Evolutionary conservation across 208 protist species (phyloP).

Genomic region (Trypanosoma theileri): DNA sequence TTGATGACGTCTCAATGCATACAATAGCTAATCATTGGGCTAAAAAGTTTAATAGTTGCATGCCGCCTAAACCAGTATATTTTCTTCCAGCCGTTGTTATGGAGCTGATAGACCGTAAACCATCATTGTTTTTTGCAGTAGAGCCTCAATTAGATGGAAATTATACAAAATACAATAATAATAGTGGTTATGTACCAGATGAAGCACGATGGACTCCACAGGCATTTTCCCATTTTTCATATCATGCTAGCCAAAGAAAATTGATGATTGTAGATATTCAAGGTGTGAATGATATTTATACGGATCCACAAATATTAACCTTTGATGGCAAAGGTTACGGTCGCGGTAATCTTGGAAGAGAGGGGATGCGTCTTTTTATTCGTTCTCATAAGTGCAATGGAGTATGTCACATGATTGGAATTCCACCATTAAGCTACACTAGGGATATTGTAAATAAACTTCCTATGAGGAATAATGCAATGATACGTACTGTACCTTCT

Average conservation of each 20-base stretch:
- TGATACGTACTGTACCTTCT: not conserved
- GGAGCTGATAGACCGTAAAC: constrained; percentile 48
- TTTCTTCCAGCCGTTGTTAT: constrained; percentile 80
- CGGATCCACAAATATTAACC: constrained; percentile 90
- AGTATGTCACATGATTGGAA: constrained; percentile 63
- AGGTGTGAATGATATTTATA: constrained; percentile 88
- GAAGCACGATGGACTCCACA: constrained; percentile 82
- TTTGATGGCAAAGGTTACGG: constrained; percentile 78
- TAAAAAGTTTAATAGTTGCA: constrained; percentile 56
- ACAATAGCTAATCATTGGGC: constrained; percentile 81
- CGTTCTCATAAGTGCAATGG: constrained; percentile 81
- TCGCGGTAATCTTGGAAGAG: constrained; percentile 71
- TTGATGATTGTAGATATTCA: constrained; percentile 90
- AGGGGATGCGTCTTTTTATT: constrained; percentile 77
- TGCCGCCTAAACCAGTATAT: constrained; percentile 66
- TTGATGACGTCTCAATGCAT: constrained; percentile 85
- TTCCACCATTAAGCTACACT: constrained; percentile 43
- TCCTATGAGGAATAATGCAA: no score
- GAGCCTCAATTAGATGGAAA: constrained; percentile 74
- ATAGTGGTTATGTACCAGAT: constrained; percentile 76
- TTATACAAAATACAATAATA: constrained; percentile 93
- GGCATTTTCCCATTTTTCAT: constrained; percentile 93
- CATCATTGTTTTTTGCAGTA: constrained; percentile 71
- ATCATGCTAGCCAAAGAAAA: constrained; percentile 55
- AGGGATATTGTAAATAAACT: constrained; percentile 1